Evolutionary conservation across 208 protist species (phyloP), one percentile per base, ranked within the genome.

Genomic region (Naegleria lovaniensis): DNA sequence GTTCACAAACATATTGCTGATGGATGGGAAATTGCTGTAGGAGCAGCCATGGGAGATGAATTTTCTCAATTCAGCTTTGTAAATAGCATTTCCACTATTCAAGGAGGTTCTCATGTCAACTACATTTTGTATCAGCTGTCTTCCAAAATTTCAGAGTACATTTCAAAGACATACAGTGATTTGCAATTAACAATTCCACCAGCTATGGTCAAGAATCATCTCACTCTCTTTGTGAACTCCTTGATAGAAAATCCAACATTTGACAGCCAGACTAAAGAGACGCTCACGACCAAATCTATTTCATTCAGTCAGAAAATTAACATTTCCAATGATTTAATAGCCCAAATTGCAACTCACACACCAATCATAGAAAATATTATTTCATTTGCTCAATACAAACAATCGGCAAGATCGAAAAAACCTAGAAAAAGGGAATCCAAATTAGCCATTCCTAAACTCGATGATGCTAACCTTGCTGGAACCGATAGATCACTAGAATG

Each of bases 181-280:
- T n/a, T 59, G 3, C 87, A 83, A 58, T 29, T 59, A n/a, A 84
- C 96, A n/a, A 93, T 94, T 59, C 75, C 87, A 85, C 85, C 79
- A 79, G 84, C 43, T 38, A 55, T 79, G 67, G 29, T 98, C 4
- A 95, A 97, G 83, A 95, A 96, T 13, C 96, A 99, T 94, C 94
- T 99, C 75, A 99, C 94, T 83, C 94, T 99, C 40, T 99, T 99
- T 93, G 95, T 99, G 43, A 99, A 99, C 92, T 96, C 96, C 41
- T 94, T 99, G 29, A 98, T 99, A 92, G 96, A 98, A 33, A 99
- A 99, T 92, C 99, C 99, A 36, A 96, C 98, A 88, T 99, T 99
- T 94, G 98, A 99, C 93, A 99, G 98, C 58, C 99, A 99, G 95
- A 99, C 98, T 85, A 99, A 99, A 94, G 98, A 99, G 83, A 96